These are phyloP conservation scores for Talinum fruticosum DNA, from an alignment of 148 eudicot species.

Conservation along the genomic window DNA sequence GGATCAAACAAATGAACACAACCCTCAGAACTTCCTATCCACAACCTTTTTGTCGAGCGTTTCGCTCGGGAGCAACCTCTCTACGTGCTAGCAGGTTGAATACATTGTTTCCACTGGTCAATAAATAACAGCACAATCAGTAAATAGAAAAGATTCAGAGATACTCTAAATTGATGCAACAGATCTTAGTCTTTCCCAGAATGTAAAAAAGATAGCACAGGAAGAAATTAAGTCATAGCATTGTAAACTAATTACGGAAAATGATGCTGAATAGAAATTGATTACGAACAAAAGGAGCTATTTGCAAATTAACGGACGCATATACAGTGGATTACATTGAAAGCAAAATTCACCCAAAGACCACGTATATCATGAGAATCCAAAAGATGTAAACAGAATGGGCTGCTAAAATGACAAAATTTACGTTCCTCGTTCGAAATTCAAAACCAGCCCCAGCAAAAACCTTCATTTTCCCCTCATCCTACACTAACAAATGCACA, in stretches of 20 bases:
- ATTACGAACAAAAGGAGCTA: not conserved
- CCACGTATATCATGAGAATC: not conserved
- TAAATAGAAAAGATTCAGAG: constrained; percentile 7
- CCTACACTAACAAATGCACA: not conserved
- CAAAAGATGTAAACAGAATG: not conserved
- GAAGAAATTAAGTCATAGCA: not conserved
- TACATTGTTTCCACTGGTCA: constrained; percentile 51
- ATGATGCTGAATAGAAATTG: not conserved
- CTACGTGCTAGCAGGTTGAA: constrained; percentile 67
- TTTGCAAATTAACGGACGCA: not conserved
- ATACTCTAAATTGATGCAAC: not conserved
- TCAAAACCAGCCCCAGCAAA: not conserved
- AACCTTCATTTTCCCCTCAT: not conserved
- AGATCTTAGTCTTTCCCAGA: not conserved
- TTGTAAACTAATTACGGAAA: not conserved
- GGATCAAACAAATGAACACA: constrained; percentile 30
- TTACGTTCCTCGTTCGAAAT: not conserved
- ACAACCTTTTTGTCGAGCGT: constrained; percentile 46
- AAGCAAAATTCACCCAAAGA: not conserved
- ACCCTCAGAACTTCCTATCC: constrained; percentile 42
- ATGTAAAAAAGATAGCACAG: not conserved
- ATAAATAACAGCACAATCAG: constrained; percentile 13
- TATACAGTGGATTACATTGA: not conserved
- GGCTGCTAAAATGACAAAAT: not conserved
- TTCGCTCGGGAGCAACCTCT: constrained; percentile 71